Evolutionary conservation across 352 stramenopile genomes (phyloP), one percentile per base, ranked within the genome.

Genomic region (Nothophytophthora sp.): DNA sequence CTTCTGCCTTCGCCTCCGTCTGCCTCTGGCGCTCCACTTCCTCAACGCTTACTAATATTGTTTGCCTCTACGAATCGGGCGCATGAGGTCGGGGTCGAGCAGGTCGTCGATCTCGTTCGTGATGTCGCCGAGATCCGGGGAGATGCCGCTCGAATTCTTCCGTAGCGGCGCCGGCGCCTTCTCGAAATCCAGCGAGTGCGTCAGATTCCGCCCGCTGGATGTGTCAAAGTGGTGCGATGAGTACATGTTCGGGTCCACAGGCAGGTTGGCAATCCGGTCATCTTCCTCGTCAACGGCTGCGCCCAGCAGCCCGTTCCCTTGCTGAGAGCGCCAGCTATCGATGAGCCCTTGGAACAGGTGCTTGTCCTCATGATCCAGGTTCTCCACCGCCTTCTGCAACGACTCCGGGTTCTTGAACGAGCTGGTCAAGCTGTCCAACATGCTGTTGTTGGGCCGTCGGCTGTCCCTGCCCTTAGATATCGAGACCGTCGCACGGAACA

Each of bases 311-410:
- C 35, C 41, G 7, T 13, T 50, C 5, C 52, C 22, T 45, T 68
- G 64, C 42, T 71, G 54, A 16, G 59, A 47, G 20, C 62, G 67
- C 67, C 57, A 73, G 50, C 67, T 76, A 22, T 89, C 75, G 35
- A 89, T 84, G 7, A 91, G 55, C 1, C 67, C 76, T 32, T 87
- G 75, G 39, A 89, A 88, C 20, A 91, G 56, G 60, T 88, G 69
- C 54, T 82, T 82, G 48, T 88, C 77, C 18, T 89, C 63, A 25
- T 72, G 72, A 34, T 72, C 73, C 46, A 89, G 60, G 19, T 60
- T 80, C 43, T 81, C 63, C 34, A 87, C 60, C 11, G 73, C 71
- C 16, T 76, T 74, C 39, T 76, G 73, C 10, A 91, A 63, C 10
- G 67, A 84, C 18, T 79, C 70, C 18, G 69, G 61, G 29, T 75